phyloP scores from a whole-genome alignment of 805 yeast genomes.

The Lipomyces sp. region DNA sequence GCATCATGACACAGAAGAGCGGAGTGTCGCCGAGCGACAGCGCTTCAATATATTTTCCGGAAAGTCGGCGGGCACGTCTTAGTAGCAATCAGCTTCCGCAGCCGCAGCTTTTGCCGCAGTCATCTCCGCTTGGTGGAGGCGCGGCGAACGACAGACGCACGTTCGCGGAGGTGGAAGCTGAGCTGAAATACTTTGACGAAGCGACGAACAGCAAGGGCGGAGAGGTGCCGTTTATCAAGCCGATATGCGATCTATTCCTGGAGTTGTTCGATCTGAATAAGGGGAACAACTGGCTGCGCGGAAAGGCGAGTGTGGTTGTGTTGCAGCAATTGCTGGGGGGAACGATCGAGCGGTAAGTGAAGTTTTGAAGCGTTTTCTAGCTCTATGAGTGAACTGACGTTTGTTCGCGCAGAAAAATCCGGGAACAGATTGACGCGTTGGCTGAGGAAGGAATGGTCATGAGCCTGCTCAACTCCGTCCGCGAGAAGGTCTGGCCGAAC shows the following conservation, averaged over 20 bases:
- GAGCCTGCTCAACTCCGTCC: slow-evolving; percentile 39
- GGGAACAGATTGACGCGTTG: slow-evolving; percentile 44
- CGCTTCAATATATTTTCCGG: not conserved
- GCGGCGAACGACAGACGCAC: slow-evolving; percentile 2
- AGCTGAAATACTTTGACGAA: slow-evolving; percentile 53
- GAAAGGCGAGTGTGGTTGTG: slow-evolving; percentile 74
- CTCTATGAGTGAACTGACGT: no score
- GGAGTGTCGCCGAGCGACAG: not conserved
- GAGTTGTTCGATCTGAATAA: slow-evolving; percentile 63
- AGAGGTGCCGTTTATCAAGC: slow-evolving; percentile 63
- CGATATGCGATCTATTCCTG: slow-evolving; percentile 73
- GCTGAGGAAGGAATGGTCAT: slow-evolving; percentile 48
- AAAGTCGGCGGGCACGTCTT: not conserved
- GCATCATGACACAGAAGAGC: slow-evolving; percentile 7
- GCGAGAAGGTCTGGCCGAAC: slow-evolving; percentile 37
- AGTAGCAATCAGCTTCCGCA: not conserved
- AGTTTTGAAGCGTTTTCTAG: no score
- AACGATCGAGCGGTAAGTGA: slow-evolving; percentile 62
- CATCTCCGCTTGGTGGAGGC: not conserved
- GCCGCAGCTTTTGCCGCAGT: not conserved
- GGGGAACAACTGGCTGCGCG: slow-evolving; percentile 75
- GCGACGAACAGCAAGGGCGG: slow-evolving; percentile 27
- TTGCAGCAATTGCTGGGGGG: slow-evolving; percentile 85
- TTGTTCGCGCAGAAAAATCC: slow-evolving; percentile 35
- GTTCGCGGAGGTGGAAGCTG: slow-evolving; percentile 37